Conservation (phyloP, 495 filamentous ascomycete species). For the Trichoderma gamsii region DNA sequence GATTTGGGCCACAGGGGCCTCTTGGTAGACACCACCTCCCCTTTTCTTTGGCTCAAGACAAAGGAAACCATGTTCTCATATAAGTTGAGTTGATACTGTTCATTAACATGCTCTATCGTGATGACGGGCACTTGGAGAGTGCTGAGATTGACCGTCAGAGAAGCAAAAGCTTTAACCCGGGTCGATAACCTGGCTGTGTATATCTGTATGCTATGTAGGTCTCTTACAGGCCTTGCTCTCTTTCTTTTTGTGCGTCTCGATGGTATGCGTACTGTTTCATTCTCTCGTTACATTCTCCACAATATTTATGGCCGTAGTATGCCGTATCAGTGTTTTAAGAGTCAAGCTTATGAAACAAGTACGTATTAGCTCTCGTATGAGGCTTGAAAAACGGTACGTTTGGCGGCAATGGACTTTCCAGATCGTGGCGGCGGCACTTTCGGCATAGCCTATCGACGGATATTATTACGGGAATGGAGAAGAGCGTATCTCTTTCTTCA, state of each 20-base stretch:
- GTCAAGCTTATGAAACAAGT: neutral
- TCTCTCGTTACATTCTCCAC: too few relatives aligned
- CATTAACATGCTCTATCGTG: too few relatives aligned
- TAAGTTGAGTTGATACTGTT: neutral
- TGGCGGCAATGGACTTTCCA: neutral
- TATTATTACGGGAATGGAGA: neutral
- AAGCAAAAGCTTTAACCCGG: too few relatives aligned
- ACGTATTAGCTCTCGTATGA: too few relatives aligned
- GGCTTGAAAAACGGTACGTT: neutral
- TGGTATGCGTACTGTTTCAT: too few relatives aligned
- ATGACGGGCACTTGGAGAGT: neutral
- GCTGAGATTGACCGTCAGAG: neutral
- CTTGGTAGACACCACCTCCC: neutral
- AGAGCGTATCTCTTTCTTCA: neutral
- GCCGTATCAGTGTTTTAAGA: neutral
- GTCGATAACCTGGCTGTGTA: too few relatives aligned
- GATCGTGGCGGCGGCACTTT: neutral
- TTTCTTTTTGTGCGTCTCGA: too few relatives aligned
- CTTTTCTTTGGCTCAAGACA: slow-evolving; percentile 5
- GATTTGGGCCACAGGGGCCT: neutral
- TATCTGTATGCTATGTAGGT: too few relatives aligned
- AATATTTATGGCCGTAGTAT: neutral
- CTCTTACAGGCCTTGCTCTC: too few relatives aligned
- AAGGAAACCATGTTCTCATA: neutral
- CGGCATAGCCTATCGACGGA: neutral